phyloP scores from a whole-genome alignment of 1,139 yeast species.

The Williopsis jadinii region DNA sequence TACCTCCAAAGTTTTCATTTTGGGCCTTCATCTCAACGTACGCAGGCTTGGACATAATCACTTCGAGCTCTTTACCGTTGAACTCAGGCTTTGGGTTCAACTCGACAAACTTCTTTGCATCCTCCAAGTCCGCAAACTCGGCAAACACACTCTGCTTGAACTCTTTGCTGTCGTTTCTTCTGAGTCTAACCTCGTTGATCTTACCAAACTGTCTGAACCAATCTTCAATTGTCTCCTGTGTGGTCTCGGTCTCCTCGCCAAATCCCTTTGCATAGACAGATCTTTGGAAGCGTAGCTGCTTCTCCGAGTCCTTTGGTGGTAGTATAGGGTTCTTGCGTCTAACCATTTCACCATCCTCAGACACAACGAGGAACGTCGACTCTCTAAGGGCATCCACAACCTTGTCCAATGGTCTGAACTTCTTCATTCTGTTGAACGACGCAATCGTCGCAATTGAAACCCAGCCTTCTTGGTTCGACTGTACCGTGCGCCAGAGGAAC shows the following conservation, averaged over 20 bases:
- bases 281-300: conserved; percentile 67
- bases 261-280: conserved; percentile 78
- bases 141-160: conserved; percentile 85
- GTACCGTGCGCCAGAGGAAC: conserved; percentile 79
- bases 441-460: conserved; percentile 88
- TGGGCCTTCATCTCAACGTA: conserved; percentile 55
- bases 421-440: conserved; percentile 91
- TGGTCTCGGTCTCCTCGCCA: conserved; percentile 44
- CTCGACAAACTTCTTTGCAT: conserved; percentile 63
- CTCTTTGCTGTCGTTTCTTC: conserved; percentile 53
- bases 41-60: conserved; percentile 49
- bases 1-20: conserved; percentile 44
- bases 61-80: conserved; percentile 40
- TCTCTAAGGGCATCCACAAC: conserved; percentile 73
- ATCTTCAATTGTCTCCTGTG: conserved; percentile 72
- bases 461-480: conserved; percentile 86
- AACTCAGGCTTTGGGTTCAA: conserved; percentile 53
- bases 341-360: conserved; percentile 76
- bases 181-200: conserved; percentile 59
- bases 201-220: conserved; percentile 52
- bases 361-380: conserved; percentile 66
- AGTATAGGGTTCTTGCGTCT: conserved; percentile 72
- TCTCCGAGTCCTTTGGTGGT: conserved; percentile 58
- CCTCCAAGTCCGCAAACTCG: conserved; percentile 70
- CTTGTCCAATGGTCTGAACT: conserved; percentile 79